Evolutionary conservation across 768 basidiomycete genomes (phyloP).

Genomic region (Mycena olivaceomarginata): DNA sequence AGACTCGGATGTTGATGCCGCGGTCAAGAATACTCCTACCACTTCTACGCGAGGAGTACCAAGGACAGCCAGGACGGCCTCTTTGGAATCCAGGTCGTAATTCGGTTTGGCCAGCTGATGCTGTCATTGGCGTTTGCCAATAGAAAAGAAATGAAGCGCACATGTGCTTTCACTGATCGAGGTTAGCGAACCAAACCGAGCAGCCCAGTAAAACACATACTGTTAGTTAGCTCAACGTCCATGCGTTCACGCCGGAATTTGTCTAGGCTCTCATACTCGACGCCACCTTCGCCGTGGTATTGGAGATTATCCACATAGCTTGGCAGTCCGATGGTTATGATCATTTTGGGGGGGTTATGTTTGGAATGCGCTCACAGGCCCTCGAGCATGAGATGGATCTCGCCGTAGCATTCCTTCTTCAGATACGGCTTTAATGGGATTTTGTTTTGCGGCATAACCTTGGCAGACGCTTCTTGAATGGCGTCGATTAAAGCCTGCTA

Average conservation of each 20-base stretch:
- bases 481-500: conserved; percentile 18
- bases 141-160: not conserved
- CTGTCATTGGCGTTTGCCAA: not conserved
- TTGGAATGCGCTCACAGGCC: conserved; percentile 20
- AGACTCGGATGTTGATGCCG: not conserved
- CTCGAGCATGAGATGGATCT: conserved; percentile 38
- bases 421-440: conserved; percentile 38
- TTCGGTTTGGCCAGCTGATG: conserved; percentile 15
- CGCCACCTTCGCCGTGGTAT: conserved; percentile 37
- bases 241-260: conserved; percentile 30
- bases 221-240: conserved; percentile 18
- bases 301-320: conserved; percentile 38
- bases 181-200: conserved; percentile 4
- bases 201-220: not conserved
- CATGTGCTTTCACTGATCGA: conserved; percentile 20
- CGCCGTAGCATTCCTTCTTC: conserved; percentile 36
- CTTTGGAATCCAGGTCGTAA: conserved; percentile 40
- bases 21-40: conserved; percentile 27
- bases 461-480: conserved; percentile 22
- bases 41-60: conserved; percentile 38
- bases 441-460: conserved; percentile 32
- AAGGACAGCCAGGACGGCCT: conserved; percentile 40
- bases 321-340: not conserved
- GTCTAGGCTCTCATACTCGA: conserved; percentile 32
- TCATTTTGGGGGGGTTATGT: not conserved